Conservation (phyloP, 192 early-diverging fungal genomes). For the Phlyctochytrium planicorne region DNA sequence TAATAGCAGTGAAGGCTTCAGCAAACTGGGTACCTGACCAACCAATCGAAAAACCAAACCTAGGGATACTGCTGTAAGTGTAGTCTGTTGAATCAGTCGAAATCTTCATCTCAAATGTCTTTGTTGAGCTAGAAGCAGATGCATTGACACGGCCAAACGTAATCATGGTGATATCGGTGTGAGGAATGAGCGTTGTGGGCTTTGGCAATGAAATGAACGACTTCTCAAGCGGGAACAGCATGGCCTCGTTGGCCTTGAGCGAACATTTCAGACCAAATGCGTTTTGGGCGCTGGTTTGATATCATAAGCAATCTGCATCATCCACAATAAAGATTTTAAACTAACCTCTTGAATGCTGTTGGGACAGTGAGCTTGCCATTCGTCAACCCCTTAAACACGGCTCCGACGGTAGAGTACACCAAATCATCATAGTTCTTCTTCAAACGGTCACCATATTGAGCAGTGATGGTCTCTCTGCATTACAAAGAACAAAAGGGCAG, state of each 20-base stretch:
- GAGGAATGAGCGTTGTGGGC: slow-evolving; percentile 84
- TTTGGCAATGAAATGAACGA: slow-evolving; percentile 94
- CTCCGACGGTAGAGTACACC: slow-evolving; percentile 80
- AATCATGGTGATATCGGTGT: slow-evolving; percentile 78
- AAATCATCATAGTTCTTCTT: slow-evolving; percentile 84
- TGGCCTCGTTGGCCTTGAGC: slow-evolving; percentile 95
- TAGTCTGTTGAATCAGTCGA: slow-evolving; percentile 78
- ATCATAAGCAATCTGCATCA: background rate
- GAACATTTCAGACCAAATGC: slow-evolving; percentile 88
- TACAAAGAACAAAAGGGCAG: background rate
- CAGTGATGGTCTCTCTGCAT: slow-evolving; percentile 60
- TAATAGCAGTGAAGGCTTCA: slow-evolving; percentile 23
- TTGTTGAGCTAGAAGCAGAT: slow-evolving; percentile 39
- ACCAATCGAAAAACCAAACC: slow-evolving; percentile 25
- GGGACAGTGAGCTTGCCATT: slow-evolving; percentile 74
- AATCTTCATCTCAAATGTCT: slow-evolving; percentile 95
- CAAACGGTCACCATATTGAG: slow-evolving; percentile 72
- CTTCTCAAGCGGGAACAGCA: slow-evolving; percentile 90
- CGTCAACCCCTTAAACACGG: slow-evolving; percentile 80
- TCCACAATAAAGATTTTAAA: too few species aligned
- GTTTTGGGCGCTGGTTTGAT: slow-evolving; percentile 65
- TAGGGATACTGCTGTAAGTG: slow-evolving; percentile 85
- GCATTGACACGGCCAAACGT: slow-evolving; percentile 81
- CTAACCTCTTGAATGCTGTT: slow-evolving; percentile 15
- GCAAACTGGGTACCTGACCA: slow-evolving; percentile 2